phyloP scores from a whole-genome alignment of 441 rosid genomes.

The Gossypium lobatum region DNA sequence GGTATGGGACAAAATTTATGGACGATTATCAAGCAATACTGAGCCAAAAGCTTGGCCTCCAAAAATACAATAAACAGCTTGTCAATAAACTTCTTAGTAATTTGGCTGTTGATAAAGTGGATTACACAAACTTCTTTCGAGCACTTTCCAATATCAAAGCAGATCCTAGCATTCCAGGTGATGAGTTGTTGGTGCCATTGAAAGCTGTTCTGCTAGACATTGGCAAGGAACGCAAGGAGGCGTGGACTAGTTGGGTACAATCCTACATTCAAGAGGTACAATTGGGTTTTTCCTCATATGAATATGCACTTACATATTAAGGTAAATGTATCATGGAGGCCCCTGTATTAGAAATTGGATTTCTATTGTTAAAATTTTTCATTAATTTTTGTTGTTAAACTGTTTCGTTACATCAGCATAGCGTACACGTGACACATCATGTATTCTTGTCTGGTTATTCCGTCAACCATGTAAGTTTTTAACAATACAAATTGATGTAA shows the following conservation, averaged over 20 bases:
- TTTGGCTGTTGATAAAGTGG: constrained; percentile 98
- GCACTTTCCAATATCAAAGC: constrained; percentile 76
- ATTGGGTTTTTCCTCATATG: background rate
- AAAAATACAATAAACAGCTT: constrained; percentile 86
- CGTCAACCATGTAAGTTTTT: too few species aligned
- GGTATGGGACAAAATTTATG: constrained; percentile 93
- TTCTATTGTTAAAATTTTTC: too few species aligned
- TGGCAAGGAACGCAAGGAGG: constrained; percentile 91
- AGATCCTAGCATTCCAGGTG: constrained; percentile 52
- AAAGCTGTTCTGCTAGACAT: constrained; percentile 89
- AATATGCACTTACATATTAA: background rate
- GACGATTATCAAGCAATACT: constrained; percentile 90
- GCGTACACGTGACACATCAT: too few species aligned
- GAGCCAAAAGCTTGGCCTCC: constrained; percentile 87
- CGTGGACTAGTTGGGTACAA: constrained; percentile 85
- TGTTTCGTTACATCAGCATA: too few species aligned
- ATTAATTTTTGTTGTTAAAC: too few species aligned
- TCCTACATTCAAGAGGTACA: constrained; percentile 83
- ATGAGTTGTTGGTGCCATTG: constrained; percentile 63
- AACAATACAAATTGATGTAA: too few species aligned
- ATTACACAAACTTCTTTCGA: constrained; percentile 93
- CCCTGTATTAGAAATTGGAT: too few species aligned
- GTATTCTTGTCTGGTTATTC: too few species aligned
- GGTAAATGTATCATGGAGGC: too few species aligned
- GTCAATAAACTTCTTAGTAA: constrained; percentile 76